Evolutionary conservation across 306 rosid genomes (phyloP).

Genomic region (Lathyrus tuberosus): DNA sequence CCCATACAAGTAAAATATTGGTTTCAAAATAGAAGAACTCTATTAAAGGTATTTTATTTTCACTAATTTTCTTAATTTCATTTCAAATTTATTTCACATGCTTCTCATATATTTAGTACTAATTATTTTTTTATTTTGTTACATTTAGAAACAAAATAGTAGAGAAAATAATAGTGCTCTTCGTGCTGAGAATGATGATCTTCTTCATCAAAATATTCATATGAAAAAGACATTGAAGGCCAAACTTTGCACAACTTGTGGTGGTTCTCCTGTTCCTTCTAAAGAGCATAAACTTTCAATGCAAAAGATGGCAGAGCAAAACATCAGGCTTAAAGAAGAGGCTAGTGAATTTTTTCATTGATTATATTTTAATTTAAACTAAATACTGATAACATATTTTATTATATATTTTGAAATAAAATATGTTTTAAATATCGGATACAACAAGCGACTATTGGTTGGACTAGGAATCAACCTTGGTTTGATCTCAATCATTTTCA

Average conservation of each 20-base stretch:
- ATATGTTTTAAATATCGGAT: too few species aligned
- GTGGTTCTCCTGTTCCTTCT: conserved; percentile 56
- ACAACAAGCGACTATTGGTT: too few species aligned
- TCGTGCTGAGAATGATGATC: conserved; percentile 62
- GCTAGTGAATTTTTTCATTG: conserved; percentile 31
- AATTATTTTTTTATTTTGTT: background rate
- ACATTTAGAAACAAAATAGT: conserved; percentile 55
- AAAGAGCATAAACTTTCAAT: conserved; percentile 48
- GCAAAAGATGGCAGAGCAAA: conserved; percentile 51
- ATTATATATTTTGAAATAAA: too few species aligned
- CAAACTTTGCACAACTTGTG: conserved; percentile 62
- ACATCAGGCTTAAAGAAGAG: conserved; percentile 61
- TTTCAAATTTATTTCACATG: background rate
- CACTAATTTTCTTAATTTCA: background rate
- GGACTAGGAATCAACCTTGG: too few species aligned
- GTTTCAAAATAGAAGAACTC: conserved; percentile 89
- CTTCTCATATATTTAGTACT: background rate
- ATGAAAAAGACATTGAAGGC: conserved; percentile 55
- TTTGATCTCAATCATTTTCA: too few species aligned
- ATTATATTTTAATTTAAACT: too few species aligned
- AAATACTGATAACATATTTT: too few species aligned
- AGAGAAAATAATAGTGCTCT: conserved; percentile 56
- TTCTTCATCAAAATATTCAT: conserved; percentile 52
- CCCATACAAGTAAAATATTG: conserved; percentile 70
- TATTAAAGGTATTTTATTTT: conserved; percentile 55